These are phyloP conservation scores for Petunia axillaris DNA, from an alignment of 257 asterid genomes.

Conservation along the genomic window DNA sequence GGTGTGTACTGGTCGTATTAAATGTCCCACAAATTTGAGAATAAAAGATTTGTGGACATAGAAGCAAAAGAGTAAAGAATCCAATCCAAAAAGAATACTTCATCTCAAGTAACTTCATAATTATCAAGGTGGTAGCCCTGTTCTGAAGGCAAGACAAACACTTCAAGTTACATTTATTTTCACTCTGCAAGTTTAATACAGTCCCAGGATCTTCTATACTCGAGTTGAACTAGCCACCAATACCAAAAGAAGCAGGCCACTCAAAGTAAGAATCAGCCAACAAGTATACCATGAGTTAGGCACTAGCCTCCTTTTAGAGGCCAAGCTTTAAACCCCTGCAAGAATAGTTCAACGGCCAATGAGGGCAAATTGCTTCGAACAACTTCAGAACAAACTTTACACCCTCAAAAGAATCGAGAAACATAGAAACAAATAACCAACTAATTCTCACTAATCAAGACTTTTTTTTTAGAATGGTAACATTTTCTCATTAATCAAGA, in stretches of 20 bases:
- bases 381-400: neutral
- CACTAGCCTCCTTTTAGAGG: neutral
- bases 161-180: neutral
- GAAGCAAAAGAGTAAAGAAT: neutral
- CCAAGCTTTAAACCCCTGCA: constrained; percentile 24
- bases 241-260: neutral
- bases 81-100: neutral
- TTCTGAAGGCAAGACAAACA: neutral
- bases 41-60: neutral
- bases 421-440: neutral
- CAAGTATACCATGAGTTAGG: constrained; percentile 9
- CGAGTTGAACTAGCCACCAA: neutral
- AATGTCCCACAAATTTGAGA: neutral
- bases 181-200: constrained; percentile 17
- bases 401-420: neutral
- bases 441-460: neutral
- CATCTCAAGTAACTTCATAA: neutral
- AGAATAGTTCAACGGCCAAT: constrained; percentile 13
- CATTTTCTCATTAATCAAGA: neutral
- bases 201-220: neutral
- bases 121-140: neutral
- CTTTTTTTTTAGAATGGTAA: no score
- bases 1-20: neutral
- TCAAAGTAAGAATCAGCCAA: constrained; percentile 7
- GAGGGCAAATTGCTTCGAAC: neutral